Base-by-base conservation (phyloP, 176 grass and related monocot genomes). In the Rhipidocladum racemiflorum region DNA sequence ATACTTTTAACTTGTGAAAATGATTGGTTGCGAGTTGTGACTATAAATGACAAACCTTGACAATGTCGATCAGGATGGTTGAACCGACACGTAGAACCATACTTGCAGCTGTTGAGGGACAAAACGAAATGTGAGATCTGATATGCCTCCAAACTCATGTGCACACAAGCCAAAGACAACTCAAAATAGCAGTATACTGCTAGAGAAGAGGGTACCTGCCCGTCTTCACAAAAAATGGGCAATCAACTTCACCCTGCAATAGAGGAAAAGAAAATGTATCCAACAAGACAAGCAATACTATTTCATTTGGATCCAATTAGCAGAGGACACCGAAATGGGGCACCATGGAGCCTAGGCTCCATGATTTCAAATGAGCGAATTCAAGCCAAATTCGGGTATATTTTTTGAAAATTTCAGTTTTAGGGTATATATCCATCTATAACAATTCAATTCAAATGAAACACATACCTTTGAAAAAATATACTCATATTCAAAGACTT, bases 221-320 rank as follows among this genome's bases (percentile, higher is more conserved):
- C 61, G 87, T 99, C 85, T 99, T 95, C 74, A 99, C 67, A 72
- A 95, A 99, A 90, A 99, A 99, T 64, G 96, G 81, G 36, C 96
- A 99, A 90, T 99, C 93, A 72, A 51, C 49, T 91, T 95, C 91
- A 74, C 87, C 93, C 96, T 99, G 73, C 68, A 91, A 85, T 68
- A 81, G 7, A 80, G 65, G 61, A 62, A 3, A 55, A 83, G 54
- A 81, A 70, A 45, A 85, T 18, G 42, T 44, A 43, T 61, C 68
- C 12, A 62, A 64, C 40, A 79, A 86, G 21, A 87, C 15, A 67
- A 48, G 38, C 13, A 42, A 75, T 65, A 24, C 5, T 64, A 9
- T 65, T 82, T 75, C 35, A 40, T 40, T 78, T 74, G 50, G 68
- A 28, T 67, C 18, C 46, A 74, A 9, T 34, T 39, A 72, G 57